Evolutionary conservation across 1,284 basidiomycete genomes (phyloP).

Genomic region (Dichomitus squalens): DNA sequence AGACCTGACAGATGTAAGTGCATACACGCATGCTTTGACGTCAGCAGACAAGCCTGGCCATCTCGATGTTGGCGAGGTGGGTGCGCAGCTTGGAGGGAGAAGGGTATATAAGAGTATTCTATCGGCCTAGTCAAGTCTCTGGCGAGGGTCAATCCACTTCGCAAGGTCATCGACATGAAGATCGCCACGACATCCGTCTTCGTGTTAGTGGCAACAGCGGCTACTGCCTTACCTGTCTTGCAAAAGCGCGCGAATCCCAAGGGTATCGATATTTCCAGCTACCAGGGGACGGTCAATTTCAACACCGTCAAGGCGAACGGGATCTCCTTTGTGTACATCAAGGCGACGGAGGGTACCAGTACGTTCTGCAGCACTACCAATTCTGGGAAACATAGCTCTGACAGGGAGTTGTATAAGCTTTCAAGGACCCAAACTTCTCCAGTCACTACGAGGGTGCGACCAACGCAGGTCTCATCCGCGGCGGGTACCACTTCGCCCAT

Average conservation of each 20-base stretch:
- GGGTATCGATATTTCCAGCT: slow-evolving; percentile 62
- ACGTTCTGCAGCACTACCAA: slow-evolving; percentile 6
- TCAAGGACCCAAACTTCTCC: slow-evolving; percentile 45
- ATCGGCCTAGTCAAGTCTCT: too few species aligned
- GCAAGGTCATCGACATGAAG: slow-evolving; percentile 13
- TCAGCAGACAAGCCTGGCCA: too few species aligned
- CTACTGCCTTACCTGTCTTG: slow-evolving; percentile 20
- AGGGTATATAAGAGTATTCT: too few species aligned
- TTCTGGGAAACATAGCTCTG: too few species aligned
- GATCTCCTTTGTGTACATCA: slow-evolving; percentile 65
- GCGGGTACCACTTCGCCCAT: slow-evolving; percentile 64
- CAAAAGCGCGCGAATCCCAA: slow-evolving; percentile 42
- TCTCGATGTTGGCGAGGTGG: too few species aligned
- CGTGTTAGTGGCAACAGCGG: neutral
- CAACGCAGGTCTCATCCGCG: slow-evolving; percentile 56
- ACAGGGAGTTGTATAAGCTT: too few species aligned
- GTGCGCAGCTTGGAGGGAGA: too few species aligned
- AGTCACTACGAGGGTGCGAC: slow-evolving; percentile 57
- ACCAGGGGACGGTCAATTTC: slow-evolving; percentile 57
- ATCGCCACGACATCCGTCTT: slow-evolving; percentile 7
- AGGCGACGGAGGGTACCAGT: slow-evolving; percentile 71
- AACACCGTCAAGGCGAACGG: slow-evolving; percentile 21
- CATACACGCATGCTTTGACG: too few species aligned
- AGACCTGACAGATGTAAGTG: too few species aligned
- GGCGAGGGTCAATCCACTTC: too few species aligned